Conservation (phyloP, 1,284 basidiomycete species). For the Fomes fomentarius region DNA sequence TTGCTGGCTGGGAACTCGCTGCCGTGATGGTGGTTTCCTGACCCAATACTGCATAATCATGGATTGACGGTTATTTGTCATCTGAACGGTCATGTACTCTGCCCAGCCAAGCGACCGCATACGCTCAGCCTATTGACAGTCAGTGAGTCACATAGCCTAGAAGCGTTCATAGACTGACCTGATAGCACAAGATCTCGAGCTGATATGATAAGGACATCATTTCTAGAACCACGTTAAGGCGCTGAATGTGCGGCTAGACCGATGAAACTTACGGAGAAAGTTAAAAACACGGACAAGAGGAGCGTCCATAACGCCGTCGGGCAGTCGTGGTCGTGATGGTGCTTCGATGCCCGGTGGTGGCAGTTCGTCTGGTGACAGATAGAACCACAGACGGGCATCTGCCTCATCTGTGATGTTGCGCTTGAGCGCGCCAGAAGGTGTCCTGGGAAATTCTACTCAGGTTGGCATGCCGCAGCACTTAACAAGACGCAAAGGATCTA, state of each 20-base stretch:
- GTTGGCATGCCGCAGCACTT: neutral
- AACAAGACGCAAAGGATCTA: conserved; percentile 26
- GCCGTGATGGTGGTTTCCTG: conserved; percentile 46
- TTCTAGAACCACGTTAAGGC: conserved; percentile 46
- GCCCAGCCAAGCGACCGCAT: conserved; percentile 81
- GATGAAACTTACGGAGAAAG: conserved; percentile 67
- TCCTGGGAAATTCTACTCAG: conserved; percentile 66
- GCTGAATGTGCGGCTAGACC: neutral
- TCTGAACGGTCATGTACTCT: conserved; percentile 65
- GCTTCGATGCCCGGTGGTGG: conserved; percentile 47
- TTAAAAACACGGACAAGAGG: conserved; percentile 82
- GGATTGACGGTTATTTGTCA: conserved; percentile 65
- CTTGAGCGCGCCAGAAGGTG: conserved; percentile 65
- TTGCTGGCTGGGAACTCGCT: conserved; percentile 35
- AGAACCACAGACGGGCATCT: conserved; percentile 63
- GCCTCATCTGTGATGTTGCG: conserved; percentile 74
- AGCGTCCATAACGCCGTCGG: conserved; percentile 65
- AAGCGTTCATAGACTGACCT: conserved; percentile 46
- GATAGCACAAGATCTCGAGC: conserved; percentile 80
- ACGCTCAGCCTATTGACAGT: conserved; percentile 55
- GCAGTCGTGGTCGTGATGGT: conserved; percentile 56
- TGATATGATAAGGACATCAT: conserved; percentile 87
- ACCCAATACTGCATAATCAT: conserved; percentile 77
- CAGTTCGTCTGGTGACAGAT: conserved; percentile 49
- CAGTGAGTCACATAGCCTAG: neutral